These are phyloP conservation scores for Neonectria coccinea DNA, from an alignment of 2,329 filamentous ascomycete species.

Conservation along the genomic window DNA sequence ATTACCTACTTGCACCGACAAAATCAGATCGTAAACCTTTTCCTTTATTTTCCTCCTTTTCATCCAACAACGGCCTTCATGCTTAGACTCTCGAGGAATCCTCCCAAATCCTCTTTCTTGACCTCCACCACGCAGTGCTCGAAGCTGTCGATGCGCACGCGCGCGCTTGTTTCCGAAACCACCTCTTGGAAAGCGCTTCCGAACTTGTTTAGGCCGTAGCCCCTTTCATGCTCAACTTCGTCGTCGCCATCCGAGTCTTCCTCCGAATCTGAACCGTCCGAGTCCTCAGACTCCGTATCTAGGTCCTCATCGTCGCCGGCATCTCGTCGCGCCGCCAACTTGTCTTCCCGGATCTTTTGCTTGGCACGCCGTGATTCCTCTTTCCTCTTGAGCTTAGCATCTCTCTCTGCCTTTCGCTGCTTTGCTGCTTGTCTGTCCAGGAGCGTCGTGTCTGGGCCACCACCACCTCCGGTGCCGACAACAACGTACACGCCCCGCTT, in stretches of 20 bases:
- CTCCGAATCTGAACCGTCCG: conserved; percentile 56
- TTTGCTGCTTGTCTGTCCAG: conserved; percentile 75
- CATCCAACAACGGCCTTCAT: conserved; percentile 85
- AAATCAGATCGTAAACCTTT: conserved; percentile 1
- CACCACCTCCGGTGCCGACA: conserved; percentile 90
- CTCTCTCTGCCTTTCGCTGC: conserved; percentile 71
- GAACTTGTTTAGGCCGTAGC: conserved; percentile 87
- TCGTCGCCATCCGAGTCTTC: conserved; percentile 66
- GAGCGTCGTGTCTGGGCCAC: conserved; percentile 77
- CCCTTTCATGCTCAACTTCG: conserved; percentile 66
- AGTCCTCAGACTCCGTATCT: conserved; percentile 59
- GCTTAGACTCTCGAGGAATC: conserved; percentile 91
- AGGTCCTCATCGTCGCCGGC: conserved; percentile 59
- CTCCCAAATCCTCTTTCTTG: conserved; percentile 92
- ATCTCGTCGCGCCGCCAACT: conserved; percentile 67
- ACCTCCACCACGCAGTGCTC: conserved; percentile 98
- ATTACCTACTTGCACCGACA: conserved; percentile 14
- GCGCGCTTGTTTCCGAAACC: conserved; percentile 87
- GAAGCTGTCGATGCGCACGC: conserved; percentile 94
- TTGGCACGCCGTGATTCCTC: conserved; percentile 69
- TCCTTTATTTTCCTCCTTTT: background rate
- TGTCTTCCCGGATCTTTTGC: conserved; percentile 70
- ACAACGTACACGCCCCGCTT: conserved; percentile 89
- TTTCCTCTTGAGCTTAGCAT: conserved; percentile 71
- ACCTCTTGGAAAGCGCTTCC: conserved; percentile 97